Base-by-base conservation (phyloP, 257 asterid genomes). In the Solanum bulbocastanum region DNA sequence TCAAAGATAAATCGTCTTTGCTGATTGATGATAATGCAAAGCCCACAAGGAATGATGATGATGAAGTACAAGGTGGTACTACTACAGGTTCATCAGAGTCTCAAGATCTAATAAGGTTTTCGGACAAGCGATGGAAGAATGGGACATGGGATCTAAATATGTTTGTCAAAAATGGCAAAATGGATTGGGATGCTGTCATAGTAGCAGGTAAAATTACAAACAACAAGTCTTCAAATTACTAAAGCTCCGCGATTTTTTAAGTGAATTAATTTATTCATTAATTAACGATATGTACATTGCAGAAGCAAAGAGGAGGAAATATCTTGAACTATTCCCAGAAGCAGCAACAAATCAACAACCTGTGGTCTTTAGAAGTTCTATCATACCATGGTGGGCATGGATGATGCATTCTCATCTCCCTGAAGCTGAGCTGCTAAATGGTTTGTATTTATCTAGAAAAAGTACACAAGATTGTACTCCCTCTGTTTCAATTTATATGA, bases 381-480 rank as follows among this genome's bases (percentile, higher is more conserved):
- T 93, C 87, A 90, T 95, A 85, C 98, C 96, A 27, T 91, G 92
- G 96, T 95, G 98, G 98, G 96, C 96, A 13, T 95, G 96, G 98
- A 92, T 94, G 68, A 71, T 86, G 81, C 95, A 89, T 86, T 93
- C 95, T 88, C 96, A 93, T 87, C 96, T 94, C 79, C 94, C 96
- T 1, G 92, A 93, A 86, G 98, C 98, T 9, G 96, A 94, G 93
- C 91, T 86, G 27, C 91, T 95, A 35, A 93, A 94, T 86, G 95
- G 98, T 94, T 36, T 52, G 52, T 27, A 87, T 46, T 37, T 76
- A 39, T 39, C 83, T 12, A 76, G 60, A 22, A 76, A 13, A 79
- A 35, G 15, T 18, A 74, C 5, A 74, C 82, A 52, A 52, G 60
- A 52, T 0, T 16, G 3, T 22, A 20, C 5, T 36, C 6, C 10